These are phyloP conservation scores for Monosporascus sp. DNA, from an alignment of 2,329 filamentous ascomycete genomes.

Conservation along the genomic window DNA sequence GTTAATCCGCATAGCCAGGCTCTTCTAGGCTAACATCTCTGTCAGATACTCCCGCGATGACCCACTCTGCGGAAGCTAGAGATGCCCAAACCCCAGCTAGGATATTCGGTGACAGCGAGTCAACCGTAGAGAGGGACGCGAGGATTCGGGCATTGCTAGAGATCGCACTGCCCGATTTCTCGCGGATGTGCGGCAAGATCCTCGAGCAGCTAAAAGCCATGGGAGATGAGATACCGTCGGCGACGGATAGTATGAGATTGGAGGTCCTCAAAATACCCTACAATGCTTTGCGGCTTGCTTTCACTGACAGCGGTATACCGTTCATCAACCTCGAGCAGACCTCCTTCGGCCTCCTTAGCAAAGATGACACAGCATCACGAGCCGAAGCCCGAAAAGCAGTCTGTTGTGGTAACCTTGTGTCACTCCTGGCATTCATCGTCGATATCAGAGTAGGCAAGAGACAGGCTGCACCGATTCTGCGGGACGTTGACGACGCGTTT, in stretches of 20 bases:
- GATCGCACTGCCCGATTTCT: conserved; percentile 21
- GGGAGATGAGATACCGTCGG: conserved; percentile 6
- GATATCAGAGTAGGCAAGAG: conserved; percentile 9
- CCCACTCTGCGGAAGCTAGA: not conserved
- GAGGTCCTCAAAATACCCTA: conserved; percentile 8
- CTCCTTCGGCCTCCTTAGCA: conserved; percentile 9
- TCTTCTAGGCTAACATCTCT: conserved; percentile 1
- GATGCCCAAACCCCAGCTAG: conserved; percentile 1
- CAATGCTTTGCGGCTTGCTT: conserved; percentile 12
- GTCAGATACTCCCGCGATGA: conserved; percentile 5
- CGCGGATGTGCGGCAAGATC: conserved; percentile 16
- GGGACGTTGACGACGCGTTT: conserved; percentile 19
- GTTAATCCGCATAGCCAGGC: not conserved
- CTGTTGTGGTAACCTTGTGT: conserved; percentile 19
- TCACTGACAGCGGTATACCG: conserved; percentile 6
- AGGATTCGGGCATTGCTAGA: conserved; percentile 20
- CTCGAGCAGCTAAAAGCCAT: conserved; percentile 11
- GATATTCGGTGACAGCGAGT: conserved; percentile 9
- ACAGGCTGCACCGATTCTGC: conserved; percentile 9
- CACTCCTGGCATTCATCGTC: conserved; percentile 15
- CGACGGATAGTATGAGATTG: conserved; percentile 10
- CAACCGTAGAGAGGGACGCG: conserved; percentile 12
- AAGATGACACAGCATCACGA: conserved; percentile 6
- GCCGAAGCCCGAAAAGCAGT: conserved; percentile 9
- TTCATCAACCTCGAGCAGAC: conserved; percentile 10